Base-by-base conservation (phyloP, 2,329 filamentous ascomycete species). In the Xylariaceae sp. region DNA sequence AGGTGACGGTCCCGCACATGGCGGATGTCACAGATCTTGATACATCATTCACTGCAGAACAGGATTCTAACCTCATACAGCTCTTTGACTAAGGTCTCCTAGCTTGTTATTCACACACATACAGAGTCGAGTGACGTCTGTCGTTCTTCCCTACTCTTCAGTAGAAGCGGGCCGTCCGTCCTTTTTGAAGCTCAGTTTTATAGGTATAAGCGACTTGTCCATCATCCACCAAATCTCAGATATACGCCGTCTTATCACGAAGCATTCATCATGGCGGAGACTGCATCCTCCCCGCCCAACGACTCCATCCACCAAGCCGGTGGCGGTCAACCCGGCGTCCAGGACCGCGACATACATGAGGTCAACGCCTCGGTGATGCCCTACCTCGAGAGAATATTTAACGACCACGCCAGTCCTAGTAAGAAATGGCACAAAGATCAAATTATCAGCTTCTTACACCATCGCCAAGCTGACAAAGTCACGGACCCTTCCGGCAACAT, bases 381-480 rank as follows among this genome's bases (percentile, higher is more conserved):
- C 6, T 75, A 80, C 49, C 70, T 83, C 15, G 71, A 75, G 60
- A 72, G 70, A 50, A 72, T 83, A 45, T 83, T 78, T 67, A 64
- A 72, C 32, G 64, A 69, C 16, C 74, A 81, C 53, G 73, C 73
- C 43, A 66, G 56, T 11, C 16, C 70, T 5, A 67, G 73, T 35
- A 70, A 72, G 29, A 64, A 57, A 37, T 84, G 81, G 81, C 72
- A 73, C 48, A 70, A 67, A 30, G 72, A 75, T 18, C 74, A 79
- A 57, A 72, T 78, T 29, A 65, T 70, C 27, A 67, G 73, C 16
- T 84, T 84, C 52, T 57, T 81, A 37, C 67, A 73, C 44, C 70
- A 75, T 36, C 71, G 76, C 20, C 81, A 84, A 65, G 72, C 69
- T 32, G 75, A 76, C 30, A 63, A 63, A 16, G 66, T 68, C 16